These are phyloP conservation scores for Oryza glumipatula DNA, from an alignment of 176 grass and related monocot species.

Conservation along the genomic window DNA sequence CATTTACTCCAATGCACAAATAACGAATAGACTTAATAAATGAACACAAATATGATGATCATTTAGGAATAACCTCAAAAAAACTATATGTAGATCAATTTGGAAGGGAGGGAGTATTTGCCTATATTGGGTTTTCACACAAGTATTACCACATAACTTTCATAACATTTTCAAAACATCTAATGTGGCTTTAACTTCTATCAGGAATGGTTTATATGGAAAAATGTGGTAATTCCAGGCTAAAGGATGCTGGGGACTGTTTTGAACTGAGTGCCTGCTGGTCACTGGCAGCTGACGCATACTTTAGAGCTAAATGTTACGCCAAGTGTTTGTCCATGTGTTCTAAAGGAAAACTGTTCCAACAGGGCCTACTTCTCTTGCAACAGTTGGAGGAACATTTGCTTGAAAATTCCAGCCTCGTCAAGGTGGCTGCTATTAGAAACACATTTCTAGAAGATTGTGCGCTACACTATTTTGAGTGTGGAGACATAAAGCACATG, in stretches of 20 bases:
- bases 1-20: no score
- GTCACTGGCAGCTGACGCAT: slow-evolving; percentile 61
- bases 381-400: slow-evolving; percentile 49
- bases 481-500: slow-evolving; percentile 64
- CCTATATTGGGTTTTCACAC: background rate
- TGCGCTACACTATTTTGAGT: slow-evolving; percentile 41
- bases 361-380: slow-evolving; percentile 50
- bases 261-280: slow-evolving; percentile 55
- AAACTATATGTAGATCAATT: no score
- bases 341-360: slow-evolving; percentile 60
- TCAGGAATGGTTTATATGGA: slow-evolving; percentile 75
- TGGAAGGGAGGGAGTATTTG: background rate
- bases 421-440: slow-evolving; percentile 35
- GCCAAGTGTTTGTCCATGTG: slow-evolving; percentile 63
- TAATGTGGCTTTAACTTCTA: slow-evolving; percentile 18
- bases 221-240: slow-evolving; percentile 67
- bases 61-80: no score
- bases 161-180: background rate
- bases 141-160: background rate
- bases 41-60: no score
- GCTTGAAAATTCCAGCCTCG: slow-evolving; percentile 24
- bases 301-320: slow-evolving; percentile 72
- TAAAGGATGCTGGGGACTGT: slow-evolving; percentile 76
- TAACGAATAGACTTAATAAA: no score
- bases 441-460: slow-evolving; percentile 59